Evolutionary conservation across 2,329 filamentous ascomycete species (phyloP).

Genomic region (Alternaria sp.): DNA sequence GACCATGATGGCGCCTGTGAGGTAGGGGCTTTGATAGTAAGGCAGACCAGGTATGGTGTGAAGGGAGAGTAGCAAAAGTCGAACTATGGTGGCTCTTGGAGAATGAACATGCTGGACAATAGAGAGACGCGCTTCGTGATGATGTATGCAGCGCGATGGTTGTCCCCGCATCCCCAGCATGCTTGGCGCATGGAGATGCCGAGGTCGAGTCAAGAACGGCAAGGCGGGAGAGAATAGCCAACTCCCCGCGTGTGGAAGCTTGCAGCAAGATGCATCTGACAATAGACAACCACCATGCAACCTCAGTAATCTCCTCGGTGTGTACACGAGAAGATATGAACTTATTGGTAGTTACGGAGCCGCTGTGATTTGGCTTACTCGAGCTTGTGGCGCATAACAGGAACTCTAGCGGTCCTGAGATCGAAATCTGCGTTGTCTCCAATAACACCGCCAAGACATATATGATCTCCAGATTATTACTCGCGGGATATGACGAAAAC

Average conservation of each 20-base stretch:
- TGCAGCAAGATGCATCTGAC: constrained; percentile 1
- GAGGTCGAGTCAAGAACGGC: constrained; percentile 34
- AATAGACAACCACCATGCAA: not conserved
- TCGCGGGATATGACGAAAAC: too few relatives aligned
- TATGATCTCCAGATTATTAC: too few relatives aligned
- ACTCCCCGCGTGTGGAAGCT: constrained; percentile 4
- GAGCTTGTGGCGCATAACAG: not conserved
- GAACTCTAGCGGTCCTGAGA: too few relatives aligned
- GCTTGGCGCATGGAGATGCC: constrained; percentile 32
- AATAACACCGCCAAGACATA: too few relatives aligned
- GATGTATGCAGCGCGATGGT: constrained; percentile 22
- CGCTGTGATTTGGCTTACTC: not conserved
- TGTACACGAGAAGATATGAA: not conserved
- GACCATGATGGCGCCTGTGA: constrained; percentile 55
- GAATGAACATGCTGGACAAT: constrained; percentile 2
- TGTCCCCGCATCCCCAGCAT: constrained; percentile 31
- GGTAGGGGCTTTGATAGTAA: constrained; percentile 8
- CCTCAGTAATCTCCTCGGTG: not conserved
- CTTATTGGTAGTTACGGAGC: not conserved
- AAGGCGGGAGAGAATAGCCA: constrained; percentile 34
- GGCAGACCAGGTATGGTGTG: constrained; percentile 6
- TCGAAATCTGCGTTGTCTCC: too few relatives aligned
- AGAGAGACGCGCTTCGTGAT: constrained; percentile 21
- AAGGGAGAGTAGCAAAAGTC: not conserved
- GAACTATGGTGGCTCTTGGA: not conserved